These are phyloP conservation scores for Pilaira anomala DNA, from an alignment of 192 early-diverging fungal species.

Conservation along the genomic window DNA sequence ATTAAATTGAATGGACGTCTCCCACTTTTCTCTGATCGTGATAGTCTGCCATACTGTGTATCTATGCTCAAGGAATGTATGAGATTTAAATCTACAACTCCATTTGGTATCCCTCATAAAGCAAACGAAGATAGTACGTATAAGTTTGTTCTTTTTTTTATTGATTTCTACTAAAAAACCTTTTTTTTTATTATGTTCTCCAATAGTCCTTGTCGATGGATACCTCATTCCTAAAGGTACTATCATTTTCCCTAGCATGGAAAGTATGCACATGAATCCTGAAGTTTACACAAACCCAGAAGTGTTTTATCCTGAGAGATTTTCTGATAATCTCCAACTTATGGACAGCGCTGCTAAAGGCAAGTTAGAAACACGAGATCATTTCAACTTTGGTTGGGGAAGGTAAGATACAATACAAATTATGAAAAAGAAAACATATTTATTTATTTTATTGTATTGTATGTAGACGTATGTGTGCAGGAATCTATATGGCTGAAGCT, in stretches of 20 bases:
- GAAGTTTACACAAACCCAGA: conserved; percentile 41
- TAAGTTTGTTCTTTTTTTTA: too few species aligned
- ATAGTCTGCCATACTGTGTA: conserved; percentile 14
- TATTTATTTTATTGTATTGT: background rate
- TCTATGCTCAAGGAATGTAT: conserved; percentile 25
- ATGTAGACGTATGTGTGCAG: background rate
- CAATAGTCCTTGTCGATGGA: conserved; percentile 29
- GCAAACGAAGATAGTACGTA: conserved; percentile 17
- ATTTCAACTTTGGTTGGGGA: conserved; percentile 23
- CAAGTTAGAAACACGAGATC: conserved; percentile 15
- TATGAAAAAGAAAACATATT: background rate
- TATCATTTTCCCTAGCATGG: conserved; percentile 42
- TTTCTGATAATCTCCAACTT: background rate
- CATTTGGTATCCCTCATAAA: conserved; percentile 13
- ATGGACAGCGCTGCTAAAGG: conserved; percentile 17
- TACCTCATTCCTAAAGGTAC: conserved; percentile 50
- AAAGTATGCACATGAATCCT: conserved; percentile 43
- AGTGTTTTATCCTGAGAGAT: conserved; percentile 48
- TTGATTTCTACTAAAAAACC: too few species aligned
- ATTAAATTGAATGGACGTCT: background rate
- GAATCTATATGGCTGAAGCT: conserved; percentile 11
- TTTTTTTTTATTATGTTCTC: background rate
- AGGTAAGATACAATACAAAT: background rate
- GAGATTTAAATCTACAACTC: conserved; percentile 2
- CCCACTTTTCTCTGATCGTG: conserved; percentile 10